These are phyloP conservation scores for Pseudogymnoascus sp. DNA, from an alignment of 2,329 filamentous ascomycete species.

Conservation along the genomic window DNA sequence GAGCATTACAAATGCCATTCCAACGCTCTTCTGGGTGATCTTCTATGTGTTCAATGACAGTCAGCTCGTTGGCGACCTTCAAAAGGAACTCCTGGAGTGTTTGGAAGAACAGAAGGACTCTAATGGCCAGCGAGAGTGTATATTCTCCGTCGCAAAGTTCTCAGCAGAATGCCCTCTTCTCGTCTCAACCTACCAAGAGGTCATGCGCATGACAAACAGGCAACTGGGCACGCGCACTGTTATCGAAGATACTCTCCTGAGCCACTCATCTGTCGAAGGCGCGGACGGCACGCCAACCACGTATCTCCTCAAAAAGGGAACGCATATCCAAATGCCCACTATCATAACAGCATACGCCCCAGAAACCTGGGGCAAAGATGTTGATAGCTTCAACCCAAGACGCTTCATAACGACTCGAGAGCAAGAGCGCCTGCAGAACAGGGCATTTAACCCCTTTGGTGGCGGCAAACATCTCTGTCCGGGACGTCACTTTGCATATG, in stretches of 20 bases:
- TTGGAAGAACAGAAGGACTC: neutral
- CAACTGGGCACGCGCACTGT: constrained; percentile 34
- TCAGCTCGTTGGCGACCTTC: constrained; percentile 22
- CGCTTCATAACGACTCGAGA: constrained; percentile 31
- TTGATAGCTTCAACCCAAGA: constrained; percentile 32
- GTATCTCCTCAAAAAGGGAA: constrained; percentile 36
- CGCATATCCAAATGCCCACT: constrained; percentile 37
- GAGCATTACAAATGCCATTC: constrained; percentile 30
- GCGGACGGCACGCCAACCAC: constrained; percentile 18
- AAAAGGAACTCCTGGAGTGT: constrained; percentile 25
- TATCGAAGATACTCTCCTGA: constrained; percentile 34
- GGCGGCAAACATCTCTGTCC: constrained; percentile 35
- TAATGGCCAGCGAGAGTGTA: constrained; percentile 12
- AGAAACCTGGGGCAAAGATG: constrained; percentile 38
- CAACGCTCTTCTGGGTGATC: constrained; percentile 32
- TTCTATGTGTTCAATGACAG: constrained; percentile 25
- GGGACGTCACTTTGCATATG: constrained; percentile 33
- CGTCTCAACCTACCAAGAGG: constrained; percentile 38
- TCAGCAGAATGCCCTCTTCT: constrained; percentile 35
- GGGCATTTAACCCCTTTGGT: constrained; percentile 33
- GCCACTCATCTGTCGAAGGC: constrained; percentile 18
- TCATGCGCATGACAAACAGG: constrained; percentile 34
- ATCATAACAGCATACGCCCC: constrained; percentile 35
- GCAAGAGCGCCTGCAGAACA: constrained; percentile 16
- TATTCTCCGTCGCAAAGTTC: constrained; percentile 32